Conservation (phyloP, 129 eudicot species). For the Saussurea involucrata region DNA sequence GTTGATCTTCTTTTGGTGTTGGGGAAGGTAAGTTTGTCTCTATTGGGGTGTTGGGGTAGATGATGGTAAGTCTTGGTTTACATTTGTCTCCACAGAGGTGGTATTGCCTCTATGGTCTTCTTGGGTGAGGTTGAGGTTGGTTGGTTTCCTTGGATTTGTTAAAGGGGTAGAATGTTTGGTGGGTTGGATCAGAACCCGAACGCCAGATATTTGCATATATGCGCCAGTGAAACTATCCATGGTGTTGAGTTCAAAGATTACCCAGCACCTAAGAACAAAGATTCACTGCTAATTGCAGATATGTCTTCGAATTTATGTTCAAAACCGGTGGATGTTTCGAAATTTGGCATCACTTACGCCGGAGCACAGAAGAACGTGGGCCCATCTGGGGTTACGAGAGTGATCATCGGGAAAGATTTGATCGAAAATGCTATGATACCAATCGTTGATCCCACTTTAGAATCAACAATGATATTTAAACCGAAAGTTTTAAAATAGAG, state of each 20-base stretch:
- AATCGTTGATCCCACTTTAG: too few species aligned
- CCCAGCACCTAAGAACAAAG: constrained; percentile 49
- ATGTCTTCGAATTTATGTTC: constrained; percentile 98
- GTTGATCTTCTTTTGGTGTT: too few species aligned
- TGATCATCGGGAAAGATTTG: constrained; percentile 75
- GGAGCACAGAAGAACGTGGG: constrained; percentile 98
- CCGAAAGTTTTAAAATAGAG: too few species aligned
- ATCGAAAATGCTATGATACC: constrained; percentile 80
- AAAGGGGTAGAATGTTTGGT: too few species aligned
- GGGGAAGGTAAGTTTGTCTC: too few species aligned
- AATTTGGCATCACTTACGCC: constrained; percentile 85
- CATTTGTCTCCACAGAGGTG: too few species aligned
- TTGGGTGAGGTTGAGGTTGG: too few species aligned
- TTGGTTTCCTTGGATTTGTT: too few species aligned
- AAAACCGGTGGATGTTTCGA: constrained; percentile 75
- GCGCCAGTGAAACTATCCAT: constrained; percentile 94
- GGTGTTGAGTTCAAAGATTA: constrained; percentile 94
- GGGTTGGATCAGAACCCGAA: constrained; percentile 39
- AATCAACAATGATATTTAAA: too few species aligned
- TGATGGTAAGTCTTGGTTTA: too few species aligned
- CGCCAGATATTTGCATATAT: constrained; percentile 86
- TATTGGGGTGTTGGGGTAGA: too few species aligned
- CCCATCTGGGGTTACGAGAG: constrained; percentile 89
- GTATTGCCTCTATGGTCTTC: too few species aligned
- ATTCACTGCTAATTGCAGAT: constrained; percentile 65